Evolutionary conservation across 208 protist species (phyloP).

Genomic region (Wallacemonas sp.): DNA sequence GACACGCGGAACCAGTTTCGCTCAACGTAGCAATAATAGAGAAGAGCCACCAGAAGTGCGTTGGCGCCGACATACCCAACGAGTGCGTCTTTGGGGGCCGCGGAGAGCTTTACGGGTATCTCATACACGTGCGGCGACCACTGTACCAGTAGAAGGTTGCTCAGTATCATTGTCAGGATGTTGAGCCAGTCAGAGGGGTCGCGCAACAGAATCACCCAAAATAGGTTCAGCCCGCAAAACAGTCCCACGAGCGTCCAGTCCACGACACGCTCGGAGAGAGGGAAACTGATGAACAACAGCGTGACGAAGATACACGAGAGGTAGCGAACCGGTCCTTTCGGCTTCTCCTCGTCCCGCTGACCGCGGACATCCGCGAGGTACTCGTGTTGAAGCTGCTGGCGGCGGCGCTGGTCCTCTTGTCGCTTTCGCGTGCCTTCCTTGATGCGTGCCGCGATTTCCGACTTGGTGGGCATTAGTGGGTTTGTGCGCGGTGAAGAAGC

Average conservation of each 20-base stretch:
- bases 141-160: constrained; percentile 60
- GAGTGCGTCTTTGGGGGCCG: constrained; percentile 20
- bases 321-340: constrained; percentile 24
- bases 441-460: constrained; percentile 63
- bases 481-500: neutral
- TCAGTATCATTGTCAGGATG: constrained; percentile 33
- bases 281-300: constrained; percentile 80
- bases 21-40: constrained; percentile 66
- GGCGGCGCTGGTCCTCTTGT: constrained; percentile 49
- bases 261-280: constrained; percentile 66
- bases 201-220: constrained; percentile 35
- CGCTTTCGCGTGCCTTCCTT: constrained; percentile 54
- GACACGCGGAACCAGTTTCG: constrained; percentile 18
- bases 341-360: constrained; percentile 12
- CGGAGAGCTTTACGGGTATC: constrained; percentile 35
- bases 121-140: constrained; percentile 54
- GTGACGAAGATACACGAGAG: constrained; percentile 74
- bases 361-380: constrained; percentile 40
- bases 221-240: constrained; percentile 49
- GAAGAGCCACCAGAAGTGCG: constrained; percentile 11
- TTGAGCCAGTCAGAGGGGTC: constrained; percentile 63
- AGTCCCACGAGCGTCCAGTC: constrained; percentile 71
- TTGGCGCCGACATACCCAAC: constrained; percentile 40
- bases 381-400: constrained; percentile 58
- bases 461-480: constrained; percentile 12